Base-by-base conservation (phyloP, 768 basidiomycete species). In the Amyloporia xantha region DNA sequence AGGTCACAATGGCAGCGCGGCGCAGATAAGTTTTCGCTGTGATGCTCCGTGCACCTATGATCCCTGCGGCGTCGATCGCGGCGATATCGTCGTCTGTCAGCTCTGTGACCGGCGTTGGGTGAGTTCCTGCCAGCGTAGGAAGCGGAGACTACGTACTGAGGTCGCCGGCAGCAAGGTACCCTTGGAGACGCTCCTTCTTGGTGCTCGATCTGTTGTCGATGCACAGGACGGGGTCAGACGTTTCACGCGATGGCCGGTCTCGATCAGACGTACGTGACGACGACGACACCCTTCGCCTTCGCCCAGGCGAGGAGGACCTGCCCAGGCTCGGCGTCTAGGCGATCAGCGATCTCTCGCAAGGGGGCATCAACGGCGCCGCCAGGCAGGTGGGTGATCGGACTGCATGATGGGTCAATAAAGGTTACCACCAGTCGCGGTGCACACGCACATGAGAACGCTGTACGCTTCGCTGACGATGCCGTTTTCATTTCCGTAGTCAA, bases 251-350 rank as follows among this genome's bases (percentile, higher is more conserved):
- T 49, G n/a, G n/a, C n/a, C n/a, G n/a, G n/a, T n/a, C n/a, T n/a
- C n/a, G 24, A 41, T 17, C 11, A 28, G 77, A 56, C 67, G 19
- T 62, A 85, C 78, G 82, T 86, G 54, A 86, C 73, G 23, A 74
- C 73, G 5, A 85, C 76, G 1, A 76, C 78, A 9, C 79, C 82
- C 60, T 89, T 87, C 5, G 76, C 70, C 58, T 79, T 84, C 4
- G 77, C 74, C 86, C 86, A 86, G 1, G 84, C 82, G 6, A 87
- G 69, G 4, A 88, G 68, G 7, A 86, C 75, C 60, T 89, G 86
- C 49, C 86, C 85, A 1, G 75, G 67, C 2, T 75, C 74, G 15
- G 72, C 77, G 6, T 70, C 67, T 20, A 78, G 70, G 5, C 74
- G 67, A 7, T 67, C 59, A 0, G 82, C 77, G 28, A 86, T 81